Percentiles rank a stretch among this genome's conserved stretches.
These are phyloP conservation scores for Linnemannia schmuckeri DNA, from an alignment of 192 early-diverging fungal genomes.

Conservation along the genomic window DNA sequence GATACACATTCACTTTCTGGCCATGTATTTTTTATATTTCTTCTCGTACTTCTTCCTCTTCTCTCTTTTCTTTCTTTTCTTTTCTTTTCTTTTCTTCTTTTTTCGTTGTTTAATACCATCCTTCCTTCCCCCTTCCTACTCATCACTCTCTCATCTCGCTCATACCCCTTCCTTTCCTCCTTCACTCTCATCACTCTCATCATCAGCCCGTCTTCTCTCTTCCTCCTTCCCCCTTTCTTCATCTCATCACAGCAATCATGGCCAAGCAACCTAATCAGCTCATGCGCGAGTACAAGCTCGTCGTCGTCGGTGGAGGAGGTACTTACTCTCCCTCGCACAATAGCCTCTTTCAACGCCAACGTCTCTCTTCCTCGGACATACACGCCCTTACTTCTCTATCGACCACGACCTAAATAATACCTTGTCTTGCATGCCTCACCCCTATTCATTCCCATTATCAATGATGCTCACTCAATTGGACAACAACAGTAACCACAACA, in stretches of 20 bases:
- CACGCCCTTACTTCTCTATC: not conserved
- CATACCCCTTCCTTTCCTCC: not conserved
- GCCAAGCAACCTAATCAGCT: slow-evolving; percentile 41
- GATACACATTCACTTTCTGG: not conserved
- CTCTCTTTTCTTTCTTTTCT: not conserved
- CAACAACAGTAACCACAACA: no score
- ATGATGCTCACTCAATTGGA: no score
- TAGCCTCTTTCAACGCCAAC: not conserved
- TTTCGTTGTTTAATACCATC: slow-evolving; percentile 8
- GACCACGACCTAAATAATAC: no score
- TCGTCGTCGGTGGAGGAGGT: slow-evolving; percentile 85
- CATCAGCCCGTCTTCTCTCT: not conserved
- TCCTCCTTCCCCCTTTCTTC: not conserved
- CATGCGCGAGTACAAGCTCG: slow-evolving; percentile 74
- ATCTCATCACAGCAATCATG: not conserved
- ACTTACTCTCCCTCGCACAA: not conserved
- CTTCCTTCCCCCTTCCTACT: not conserved
- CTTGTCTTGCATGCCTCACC: no score
- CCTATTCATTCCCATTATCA: no score
- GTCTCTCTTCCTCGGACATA: not conserved
- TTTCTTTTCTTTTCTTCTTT: not conserved
- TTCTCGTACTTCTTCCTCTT: not conserved
- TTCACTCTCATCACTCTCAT: not conserved
- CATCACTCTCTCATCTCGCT: not conserved
- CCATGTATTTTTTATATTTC: not conserved